These are phyloP conservation scores for Candida ascalaphidarum DNA, from an alignment of 805 yeast species.

Conservation along the genomic window DNA sequence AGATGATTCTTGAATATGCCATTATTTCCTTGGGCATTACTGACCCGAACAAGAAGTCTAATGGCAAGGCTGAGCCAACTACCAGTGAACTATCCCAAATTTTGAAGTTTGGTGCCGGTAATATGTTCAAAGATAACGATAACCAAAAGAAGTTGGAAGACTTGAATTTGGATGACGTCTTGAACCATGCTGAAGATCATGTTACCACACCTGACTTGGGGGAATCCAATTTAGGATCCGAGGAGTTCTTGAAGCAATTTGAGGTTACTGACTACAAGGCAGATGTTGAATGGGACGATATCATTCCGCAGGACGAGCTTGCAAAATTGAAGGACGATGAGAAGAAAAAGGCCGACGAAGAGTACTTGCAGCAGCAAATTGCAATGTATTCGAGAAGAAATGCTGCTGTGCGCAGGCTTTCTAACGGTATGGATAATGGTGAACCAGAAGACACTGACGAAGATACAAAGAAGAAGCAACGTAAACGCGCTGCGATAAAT, in stretches of 20 bases:
- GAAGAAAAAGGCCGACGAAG: slow-evolving; percentile 77
- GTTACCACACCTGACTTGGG: slow-evolving; percentile 94
- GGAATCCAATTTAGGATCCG: slow-evolving; percentile 97
- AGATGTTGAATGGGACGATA: slow-evolving; percentile 98
- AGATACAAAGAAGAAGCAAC: slow-evolving; percentile 21
- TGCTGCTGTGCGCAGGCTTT: slow-evolving; percentile 57
- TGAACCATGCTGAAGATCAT: slow-evolving; percentile 96
- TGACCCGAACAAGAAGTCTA: slow-evolving; percentile 51
- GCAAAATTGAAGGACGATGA: slow-evolving; percentile 86
- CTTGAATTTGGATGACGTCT: slow-evolving; percentile 89
- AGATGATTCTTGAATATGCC: slow-evolving; percentile 97
- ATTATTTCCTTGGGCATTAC: slow-evolving; percentile 94
- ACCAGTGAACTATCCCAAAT: slow-evolving; percentile 85
- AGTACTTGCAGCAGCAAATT: slow-evolving; percentile 79
- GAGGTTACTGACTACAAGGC: slow-evolving; percentile 99
- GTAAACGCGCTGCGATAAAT: slow-evolving; percentile 26
- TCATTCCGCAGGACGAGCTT: slow-evolving; percentile 91
- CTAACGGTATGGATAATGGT: slow-evolving; percentile 27
- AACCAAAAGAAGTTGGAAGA: slow-evolving; percentile 95
- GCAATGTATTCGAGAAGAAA: slow-evolving; percentile 79
- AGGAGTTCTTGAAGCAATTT: slow-evolving; percentile 92
- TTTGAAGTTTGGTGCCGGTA: slow-evolving; percentile 95
- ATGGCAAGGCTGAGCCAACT: slow-evolving; percentile 68
- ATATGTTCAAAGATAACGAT: slow-evolving; percentile 92
- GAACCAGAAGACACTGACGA: slow-evolving; percentile 32